These are phyloP conservation scores for Neurospora sp. DNA, from an alignment of 495 filamentous ascomycete genomes.

Conservation along the genomic window DNA sequence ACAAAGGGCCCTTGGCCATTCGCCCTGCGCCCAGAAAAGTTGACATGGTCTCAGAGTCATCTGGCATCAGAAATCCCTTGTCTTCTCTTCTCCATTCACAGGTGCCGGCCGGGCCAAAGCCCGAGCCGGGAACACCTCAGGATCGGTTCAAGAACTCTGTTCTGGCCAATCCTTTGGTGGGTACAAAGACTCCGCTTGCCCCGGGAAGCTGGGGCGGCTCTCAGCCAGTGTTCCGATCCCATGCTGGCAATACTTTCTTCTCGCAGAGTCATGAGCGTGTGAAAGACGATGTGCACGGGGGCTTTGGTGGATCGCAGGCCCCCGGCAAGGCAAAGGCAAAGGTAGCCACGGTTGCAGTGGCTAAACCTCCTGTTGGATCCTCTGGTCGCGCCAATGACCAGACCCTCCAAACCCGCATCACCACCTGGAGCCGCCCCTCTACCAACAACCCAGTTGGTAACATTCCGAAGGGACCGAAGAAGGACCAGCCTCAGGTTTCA, in stretches of 20 bases:
- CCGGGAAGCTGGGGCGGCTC: neutral
- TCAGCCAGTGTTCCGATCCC: neutral
- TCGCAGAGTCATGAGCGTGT: neutral
- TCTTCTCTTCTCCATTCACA: neutral
- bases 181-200: neutral
- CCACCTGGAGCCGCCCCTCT: neutral
- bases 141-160: slow-evolving; percentile 3
- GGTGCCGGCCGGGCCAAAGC: neutral
- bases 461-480: neutral
- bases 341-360: neutral
- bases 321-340: neutral
- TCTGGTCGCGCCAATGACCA: neutral
- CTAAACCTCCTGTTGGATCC: neutral
- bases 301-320: neutral
- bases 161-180: neutral
- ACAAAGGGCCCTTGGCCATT: neutral
- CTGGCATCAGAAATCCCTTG: neutral
- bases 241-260: neutral
- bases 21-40: neutral
- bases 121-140: slow-evolving; percentile 3
- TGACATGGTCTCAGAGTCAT: neutral
- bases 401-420: neutral
- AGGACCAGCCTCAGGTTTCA: neutral
- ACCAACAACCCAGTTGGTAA: neutral
- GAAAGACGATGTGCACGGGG: neutral